Percentiles rank a stretch among this genome's conserved stretches.
phyloP scores from a whole-genome alignment of 2,329 filamentous ascomycete species.

The Fusarium papillatum region DNA sequence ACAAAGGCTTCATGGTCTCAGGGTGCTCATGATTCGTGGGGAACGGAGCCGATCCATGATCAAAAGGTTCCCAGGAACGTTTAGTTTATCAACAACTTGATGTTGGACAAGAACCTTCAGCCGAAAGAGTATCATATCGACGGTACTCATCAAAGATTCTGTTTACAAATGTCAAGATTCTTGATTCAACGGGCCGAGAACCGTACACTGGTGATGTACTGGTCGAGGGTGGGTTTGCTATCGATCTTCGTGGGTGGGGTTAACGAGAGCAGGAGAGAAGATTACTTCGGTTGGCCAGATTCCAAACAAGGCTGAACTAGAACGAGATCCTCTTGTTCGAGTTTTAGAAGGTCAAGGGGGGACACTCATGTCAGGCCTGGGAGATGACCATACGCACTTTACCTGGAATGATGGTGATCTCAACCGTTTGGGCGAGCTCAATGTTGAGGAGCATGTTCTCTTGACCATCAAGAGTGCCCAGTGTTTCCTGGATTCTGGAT shows the following conservation, averaged over 20 bases:
- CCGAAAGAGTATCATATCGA: not conserved
- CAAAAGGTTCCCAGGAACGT: not conserved
- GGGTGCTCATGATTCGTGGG: constrained; percentile 17
- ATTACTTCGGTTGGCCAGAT: not conserved
- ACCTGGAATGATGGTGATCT: constrained; percentile 33
- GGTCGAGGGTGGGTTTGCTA: not conserved
- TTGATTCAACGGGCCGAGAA: not conserved
- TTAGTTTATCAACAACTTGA: not conserved
- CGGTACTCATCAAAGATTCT: not conserved
- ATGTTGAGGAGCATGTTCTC: constrained; percentile 29
- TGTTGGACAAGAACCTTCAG: not conserved
- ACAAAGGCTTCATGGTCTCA: constrained; percentile 12
- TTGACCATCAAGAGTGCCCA: constrained; percentile 26
- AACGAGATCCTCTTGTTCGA: not conserved
- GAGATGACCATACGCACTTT: constrained; percentile 29
- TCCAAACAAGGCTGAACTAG: not conserved
- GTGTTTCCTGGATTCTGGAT: constrained; percentile 32
- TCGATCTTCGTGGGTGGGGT: not conserved
- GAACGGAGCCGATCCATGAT: constrained; percentile 3
- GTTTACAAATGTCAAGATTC: not conserved
- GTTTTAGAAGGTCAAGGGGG: constrained; percentile 22
- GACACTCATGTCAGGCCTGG: constrained; percentile 27
- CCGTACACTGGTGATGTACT: not conserved
- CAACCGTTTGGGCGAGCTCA: constrained; percentile 18
- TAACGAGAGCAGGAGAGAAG: not conserved